A percentile compares a stretch with the other conserved stretches of the same genome.
Conservation (phyloP, 2,329 filamentous ascomycete species). For the Leptosphaerulina australis region DNA sequence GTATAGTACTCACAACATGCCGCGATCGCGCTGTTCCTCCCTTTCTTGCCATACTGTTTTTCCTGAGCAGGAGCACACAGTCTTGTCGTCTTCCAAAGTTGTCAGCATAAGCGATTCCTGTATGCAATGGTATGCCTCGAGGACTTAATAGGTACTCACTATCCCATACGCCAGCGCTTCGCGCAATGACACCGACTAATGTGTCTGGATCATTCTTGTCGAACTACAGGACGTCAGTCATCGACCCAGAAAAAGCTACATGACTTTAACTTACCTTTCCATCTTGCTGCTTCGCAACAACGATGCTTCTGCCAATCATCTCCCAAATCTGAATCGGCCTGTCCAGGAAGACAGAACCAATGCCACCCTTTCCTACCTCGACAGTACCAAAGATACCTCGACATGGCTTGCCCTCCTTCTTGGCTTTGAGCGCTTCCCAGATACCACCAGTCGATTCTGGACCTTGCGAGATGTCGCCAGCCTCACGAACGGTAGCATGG, state of each 20-base stretch:
- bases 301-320: constrained; percentile 90
- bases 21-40: constrained; percentile 83
- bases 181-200: constrained; percentile 88
- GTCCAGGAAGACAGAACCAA: constrained; percentile 81
- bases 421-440: constrained; percentile 66
- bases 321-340: constrained; percentile 90
- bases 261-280: constrained; percentile 46
- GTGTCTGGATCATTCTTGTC: constrained; percentile 77
- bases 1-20: constrained; percentile 73
- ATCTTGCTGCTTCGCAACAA: constrained; percentile 73
- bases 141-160: constrained; percentile 27
- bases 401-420: constrained; percentile 54
- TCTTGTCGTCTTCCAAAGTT: constrained; percentile 76
- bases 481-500: constrained; percentile 81
- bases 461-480: constrained; percentile 83
- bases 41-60: constrained; percentile 99
- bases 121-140: not conserved
- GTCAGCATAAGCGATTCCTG: constrained; percentile 6
- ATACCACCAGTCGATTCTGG: constrained; percentile 82
- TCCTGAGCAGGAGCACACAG: constrained; percentile 94
- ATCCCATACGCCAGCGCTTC: constrained; percentile 98
- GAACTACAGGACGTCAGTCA: constrained; percentile 23
- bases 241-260: not conserved
- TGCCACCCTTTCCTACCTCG: constrained; percentile 74
- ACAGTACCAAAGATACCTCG: constrained; percentile 76